Evolutionary conservation across 208 protist genomes (phyloP).

Genomic region (Angomonas deanei): DNA sequence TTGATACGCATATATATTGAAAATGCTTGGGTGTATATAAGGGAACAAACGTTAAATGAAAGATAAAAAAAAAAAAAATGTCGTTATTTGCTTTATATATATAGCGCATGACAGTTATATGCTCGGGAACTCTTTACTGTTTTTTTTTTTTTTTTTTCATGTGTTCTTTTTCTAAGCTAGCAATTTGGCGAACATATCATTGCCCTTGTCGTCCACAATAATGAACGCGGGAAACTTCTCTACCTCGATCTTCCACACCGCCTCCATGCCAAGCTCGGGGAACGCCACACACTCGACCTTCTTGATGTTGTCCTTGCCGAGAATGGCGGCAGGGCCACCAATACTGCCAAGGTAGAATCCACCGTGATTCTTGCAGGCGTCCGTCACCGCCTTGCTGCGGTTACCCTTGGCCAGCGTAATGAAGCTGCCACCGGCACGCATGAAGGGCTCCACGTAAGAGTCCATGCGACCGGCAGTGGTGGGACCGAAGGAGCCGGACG

Average conservation of each 20-base stretch:
- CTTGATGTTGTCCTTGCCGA: slow-evolving; percentile 91
- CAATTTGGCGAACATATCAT: slow-evolving; percentile 93
- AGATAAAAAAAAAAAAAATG: slow-evolving; percentile 1
- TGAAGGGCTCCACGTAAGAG: slow-evolving; percentile 93
- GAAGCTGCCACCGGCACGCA: slow-evolving; percentile 87
- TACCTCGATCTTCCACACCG: slow-evolving; percentile 94
- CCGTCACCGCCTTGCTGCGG: slow-evolving; percentile 89
- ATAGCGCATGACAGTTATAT: not conserved
- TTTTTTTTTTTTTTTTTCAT: slow-evolving; percentile 9
- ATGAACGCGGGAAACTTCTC: slow-evolving; percentile 97
- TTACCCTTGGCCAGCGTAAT: slow-evolving; percentile 96
- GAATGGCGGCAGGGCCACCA: slow-evolving; percentile 93
- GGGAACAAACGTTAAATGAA: not conserved
- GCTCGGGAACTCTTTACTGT: not conserved
- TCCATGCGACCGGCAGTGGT: slow-evolving; percentile 97
- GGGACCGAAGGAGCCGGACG: slow-evolving; percentile 97
- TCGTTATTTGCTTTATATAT: not conserved
- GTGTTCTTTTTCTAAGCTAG: not conserved
- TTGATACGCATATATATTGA: not conserved
- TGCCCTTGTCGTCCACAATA: slow-evolving; percentile 97
- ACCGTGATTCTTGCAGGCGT: slow-evolving; percentile 94
- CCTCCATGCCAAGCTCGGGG: slow-evolving; percentile 90
- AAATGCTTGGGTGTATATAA: not conserved
- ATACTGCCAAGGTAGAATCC: slow-evolving; percentile 98
- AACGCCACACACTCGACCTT: slow-evolving; percentile 92